Conservation (phyloP, 192 early-diverging fungal species). For the Coemansia sp. region DNA sequence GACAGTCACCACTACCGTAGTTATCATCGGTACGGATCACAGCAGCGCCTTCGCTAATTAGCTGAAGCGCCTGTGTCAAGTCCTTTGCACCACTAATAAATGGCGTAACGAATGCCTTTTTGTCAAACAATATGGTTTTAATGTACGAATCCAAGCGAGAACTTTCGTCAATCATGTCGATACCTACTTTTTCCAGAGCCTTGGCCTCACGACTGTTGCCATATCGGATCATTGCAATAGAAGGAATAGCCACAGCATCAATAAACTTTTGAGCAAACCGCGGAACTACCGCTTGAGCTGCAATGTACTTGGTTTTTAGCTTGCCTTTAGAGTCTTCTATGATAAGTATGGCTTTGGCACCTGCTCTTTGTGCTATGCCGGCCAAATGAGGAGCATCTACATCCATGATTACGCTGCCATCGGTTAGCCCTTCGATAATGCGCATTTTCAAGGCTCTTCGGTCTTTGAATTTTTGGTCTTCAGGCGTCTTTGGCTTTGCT, state of each 20-base stretch:
- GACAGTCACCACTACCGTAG: slow-evolving; percentile 87
- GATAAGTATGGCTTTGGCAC: neutral
- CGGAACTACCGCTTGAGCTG: neutral
- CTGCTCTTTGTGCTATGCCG: neutral
- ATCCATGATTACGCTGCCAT: neutral
- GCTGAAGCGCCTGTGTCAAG: slow-evolving; percentile 87
- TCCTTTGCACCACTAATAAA: slow-evolving; percentile 88
- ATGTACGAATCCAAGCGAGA: slow-evolving; percentile 58
- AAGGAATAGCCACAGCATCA: slow-evolving; percentile 62
- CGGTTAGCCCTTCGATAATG: neutral
- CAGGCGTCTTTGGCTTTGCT: neutral
- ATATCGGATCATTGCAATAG: slow-evolving; percentile 94
- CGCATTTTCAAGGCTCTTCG: neutral
- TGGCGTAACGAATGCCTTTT: slow-evolving; percentile 82
- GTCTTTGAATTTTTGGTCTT: neutral
- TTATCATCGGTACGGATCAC: slow-evolving; percentile 96
- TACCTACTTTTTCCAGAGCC: slow-evolving; percentile 10
- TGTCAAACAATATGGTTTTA: slow-evolving; percentile 77
- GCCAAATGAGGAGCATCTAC: neutral
- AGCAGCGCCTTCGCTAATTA: slow-evolving; percentile 90
- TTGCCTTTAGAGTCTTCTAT: neutral
- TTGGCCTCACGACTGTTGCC: slow-evolving; percentile 96
- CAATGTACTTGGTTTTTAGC: neutral
- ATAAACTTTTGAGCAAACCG: neutral
- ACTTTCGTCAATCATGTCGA: slow-evolving; percentile 25